Base-by-base conservation (phyloP, 768 basidiomycete species). In the Auricularia sp. region DNA sequence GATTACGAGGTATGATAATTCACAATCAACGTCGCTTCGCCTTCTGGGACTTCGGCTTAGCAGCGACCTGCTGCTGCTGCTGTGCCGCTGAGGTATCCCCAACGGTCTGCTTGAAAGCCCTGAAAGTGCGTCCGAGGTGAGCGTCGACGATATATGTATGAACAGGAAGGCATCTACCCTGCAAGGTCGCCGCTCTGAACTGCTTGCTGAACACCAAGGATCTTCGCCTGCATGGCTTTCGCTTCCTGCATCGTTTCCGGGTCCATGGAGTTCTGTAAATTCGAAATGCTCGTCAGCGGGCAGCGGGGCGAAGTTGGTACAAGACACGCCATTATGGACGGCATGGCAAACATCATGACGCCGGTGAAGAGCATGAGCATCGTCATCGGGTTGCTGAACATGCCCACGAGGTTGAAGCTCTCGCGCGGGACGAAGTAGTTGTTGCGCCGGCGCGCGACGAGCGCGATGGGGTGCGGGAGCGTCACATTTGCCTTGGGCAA, bases 311-410 rank as follows among this genome's bases (percentile, higher is more conserved):
- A 10, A 29, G 29, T 0, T 29, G 29, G 37, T 42, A 3, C 7
- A n/a, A 54, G 18, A 65, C 78, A 61, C 70, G 90, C 90, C 81
- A 88, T 87, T 63, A 92, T 74, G 71, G 88, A 90, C 3, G 90
- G 90, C 83, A 84, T 86, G 29, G 80, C 82, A 34, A 92, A 73
- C 77, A 89, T 81, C 82, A 90, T 82, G 62, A 75, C 77, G 44
- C 81, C 90, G 56, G 82, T 87, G 68, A 82, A 74, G 36, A 84
- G 79, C 85, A 90, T 88, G 73, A 92, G 80, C 65, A 93, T 75
- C 80, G 89, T 88, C 90, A 93, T 92, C 6, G 90, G 90, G 71
- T 85, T 93, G 65, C 86, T 83, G 70, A 93, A 78, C 88, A 93
- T 91, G 63, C 78, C 83, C 65, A 88, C 64, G 29, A 90, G 67